These are phyloP conservation scores for Daldinia vernicosa DNA, from an alignment of 495 filamentous ascomycete species.

Conservation along the genomic window DNA sequence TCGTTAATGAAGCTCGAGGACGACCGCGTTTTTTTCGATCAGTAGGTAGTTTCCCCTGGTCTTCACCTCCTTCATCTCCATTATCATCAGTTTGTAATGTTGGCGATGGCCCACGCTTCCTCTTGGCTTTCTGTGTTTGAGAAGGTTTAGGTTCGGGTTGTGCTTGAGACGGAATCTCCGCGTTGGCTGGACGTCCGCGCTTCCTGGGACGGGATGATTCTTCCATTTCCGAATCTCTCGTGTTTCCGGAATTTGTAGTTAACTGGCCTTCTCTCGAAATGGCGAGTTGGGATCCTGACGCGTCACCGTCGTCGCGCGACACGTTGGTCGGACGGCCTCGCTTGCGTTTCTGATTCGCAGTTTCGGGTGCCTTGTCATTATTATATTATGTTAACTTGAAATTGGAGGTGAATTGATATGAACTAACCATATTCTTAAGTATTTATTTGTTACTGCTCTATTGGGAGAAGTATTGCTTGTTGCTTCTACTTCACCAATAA, in stretches of 20 bases:
- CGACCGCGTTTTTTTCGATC: conserved; percentile 23
- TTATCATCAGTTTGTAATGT: background rate
- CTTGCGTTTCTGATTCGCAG: conserved; percentile 53
- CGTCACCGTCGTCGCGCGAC: conserved; percentile 49
- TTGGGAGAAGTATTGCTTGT: background rate
- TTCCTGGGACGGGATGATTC: conserved; percentile 33
- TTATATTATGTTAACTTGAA: background rate
- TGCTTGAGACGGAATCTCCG: conserved; percentile 13
- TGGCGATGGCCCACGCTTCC: conserved; percentile 25
- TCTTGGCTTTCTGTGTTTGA: conserved; percentile 18
- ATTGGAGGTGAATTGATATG: background rate
- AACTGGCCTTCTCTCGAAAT: conserved; percentile 27
- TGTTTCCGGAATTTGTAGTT: conserved; percentile 13
- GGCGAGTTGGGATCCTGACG: conserved; percentile 41
- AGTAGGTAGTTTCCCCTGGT: conserved; percentile 3
- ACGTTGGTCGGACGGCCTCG: conserved; percentile 53
- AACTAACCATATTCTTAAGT: background rate
- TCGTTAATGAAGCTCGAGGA: conserved; percentile 14
- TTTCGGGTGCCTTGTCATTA: conserved; percentile 41
- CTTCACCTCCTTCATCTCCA: background rate
- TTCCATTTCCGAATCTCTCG: conserved; percentile 21
- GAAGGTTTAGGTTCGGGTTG: conserved; percentile 32
- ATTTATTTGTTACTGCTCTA: background rate
- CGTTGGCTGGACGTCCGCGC: conserved; percentile 34
- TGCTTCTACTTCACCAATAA: background rate